These are phyloP conservation scores for Jimgerdemannia lactiflua DNA, from an alignment of 192 early-diverging fungal genomes.

Conservation along the genomic window DNA sequence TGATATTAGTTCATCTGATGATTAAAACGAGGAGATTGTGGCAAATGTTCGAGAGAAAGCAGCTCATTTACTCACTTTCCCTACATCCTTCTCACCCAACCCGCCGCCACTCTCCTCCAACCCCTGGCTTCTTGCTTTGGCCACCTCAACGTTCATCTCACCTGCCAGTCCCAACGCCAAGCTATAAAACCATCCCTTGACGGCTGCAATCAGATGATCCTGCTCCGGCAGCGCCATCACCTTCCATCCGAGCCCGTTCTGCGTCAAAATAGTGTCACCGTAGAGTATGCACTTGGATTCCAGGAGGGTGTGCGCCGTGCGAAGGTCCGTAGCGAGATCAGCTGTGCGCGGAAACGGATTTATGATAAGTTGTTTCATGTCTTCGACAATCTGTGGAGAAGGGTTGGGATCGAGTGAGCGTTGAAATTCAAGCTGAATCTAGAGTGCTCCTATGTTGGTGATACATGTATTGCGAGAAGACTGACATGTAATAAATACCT, in stretches of 20 bases:
- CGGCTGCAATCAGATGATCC: slow-evolving; percentile 14
- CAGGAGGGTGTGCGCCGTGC: slow-evolving; percentile 15
- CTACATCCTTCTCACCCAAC: slow-evolving; percentile 4
- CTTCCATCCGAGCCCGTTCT: slow-evolving; percentile 35
- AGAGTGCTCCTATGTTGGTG: too few relatives aligned
- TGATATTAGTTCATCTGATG: too few relatives aligned
- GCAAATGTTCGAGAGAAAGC: background rate
- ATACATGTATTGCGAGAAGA: too few relatives aligned
- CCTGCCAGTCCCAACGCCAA: slow-evolving; percentile 14
- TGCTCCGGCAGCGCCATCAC: slow-evolving; percentile 33
- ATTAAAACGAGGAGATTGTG: too few relatives aligned
- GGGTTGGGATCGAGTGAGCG: background rate
- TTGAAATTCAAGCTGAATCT: too few relatives aligned
- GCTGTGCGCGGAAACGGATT: slow-evolving; percentile 15
- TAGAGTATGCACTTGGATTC: slow-evolving; percentile 20
- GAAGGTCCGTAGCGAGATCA: slow-evolving; percentile 22
- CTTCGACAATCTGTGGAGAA: slow-evolving; percentile 16
- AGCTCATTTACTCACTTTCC: slow-evolving; percentile 14
- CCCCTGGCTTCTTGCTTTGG: slow-evolving; percentile 12
- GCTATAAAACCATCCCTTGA: slow-evolving; percentile 23
- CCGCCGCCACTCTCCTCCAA: slow-evolving; percentile 6
- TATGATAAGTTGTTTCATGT: slow-evolving; percentile 24
- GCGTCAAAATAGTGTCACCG: slow-evolving; percentile 17
- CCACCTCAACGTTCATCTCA: slow-evolving; percentile 18
- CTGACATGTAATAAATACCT: slow-evolving; percentile 8